Evolutionary conservation across 2,329 filamentous ascomycete species (phyloP).

Genomic region (Nigrograna mackinnonii): DNA sequence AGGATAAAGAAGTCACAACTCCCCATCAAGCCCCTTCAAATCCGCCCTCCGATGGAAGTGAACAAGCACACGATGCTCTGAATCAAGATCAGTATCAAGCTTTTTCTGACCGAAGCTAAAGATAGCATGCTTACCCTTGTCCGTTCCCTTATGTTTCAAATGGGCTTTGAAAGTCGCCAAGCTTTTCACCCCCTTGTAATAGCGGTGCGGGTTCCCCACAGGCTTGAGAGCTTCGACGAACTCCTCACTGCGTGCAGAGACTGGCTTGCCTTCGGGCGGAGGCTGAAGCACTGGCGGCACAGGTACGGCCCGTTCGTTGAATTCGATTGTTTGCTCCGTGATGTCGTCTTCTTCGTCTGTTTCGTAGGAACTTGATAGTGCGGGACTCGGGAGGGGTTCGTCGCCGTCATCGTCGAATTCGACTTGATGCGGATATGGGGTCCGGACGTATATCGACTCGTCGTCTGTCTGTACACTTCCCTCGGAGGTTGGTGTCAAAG

Average conservation of each 20-base stretch:
- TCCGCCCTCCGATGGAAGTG: conserved; percentile 17
- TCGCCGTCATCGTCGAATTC: conserved; percentile 6
- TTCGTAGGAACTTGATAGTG: background rate
- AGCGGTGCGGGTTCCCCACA: conserved; percentile 10
- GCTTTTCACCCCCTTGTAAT: conserved; percentile 25
- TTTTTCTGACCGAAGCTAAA: background rate
- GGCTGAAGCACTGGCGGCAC: conserved; percentile 24
- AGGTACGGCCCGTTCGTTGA: conserved; percentile 21
- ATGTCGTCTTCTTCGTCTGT: conserved; percentile 22
- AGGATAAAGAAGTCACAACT: too few species aligned
- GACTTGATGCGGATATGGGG: conserved; percentile 9
- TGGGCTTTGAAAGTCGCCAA: conserved; percentile 23
- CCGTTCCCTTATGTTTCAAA: conserved; percentile 18
- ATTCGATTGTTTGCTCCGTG: conserved; percentile 25
- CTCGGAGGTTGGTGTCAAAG: conserved; percentile 20
- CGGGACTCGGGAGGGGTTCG: background rate
- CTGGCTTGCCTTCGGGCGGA: conserved; percentile 20
- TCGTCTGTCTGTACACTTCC: conserved; percentile 11
- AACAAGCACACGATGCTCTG: conserved; percentile 20
- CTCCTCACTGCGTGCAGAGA: conserved; percentile 11
- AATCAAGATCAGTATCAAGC: background rate
- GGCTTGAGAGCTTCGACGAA: conserved; percentile 16
- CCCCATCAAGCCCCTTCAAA: too few species aligned
- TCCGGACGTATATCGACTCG: too few species aligned
- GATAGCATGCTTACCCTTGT: conserved; percentile 13